Conservation (phyloP, 1,284 basidiomycete species). For the Malassezia psittaci region DNA sequence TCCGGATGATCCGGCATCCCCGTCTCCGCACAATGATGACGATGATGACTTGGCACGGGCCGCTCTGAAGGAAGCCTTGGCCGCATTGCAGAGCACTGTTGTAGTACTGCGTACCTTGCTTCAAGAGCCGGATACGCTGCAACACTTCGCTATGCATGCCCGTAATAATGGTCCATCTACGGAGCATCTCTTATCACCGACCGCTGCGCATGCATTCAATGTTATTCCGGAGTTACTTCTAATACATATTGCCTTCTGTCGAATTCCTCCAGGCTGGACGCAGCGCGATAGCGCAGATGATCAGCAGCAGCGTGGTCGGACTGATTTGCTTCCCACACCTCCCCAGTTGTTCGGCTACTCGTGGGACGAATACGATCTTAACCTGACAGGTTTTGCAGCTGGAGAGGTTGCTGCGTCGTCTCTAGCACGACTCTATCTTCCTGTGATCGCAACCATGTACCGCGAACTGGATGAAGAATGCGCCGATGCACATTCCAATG, state of each 20-base stretch:
- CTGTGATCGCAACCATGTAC: not conserved
- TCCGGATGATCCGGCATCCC: conserved; percentile 1
- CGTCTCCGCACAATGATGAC: conserved; percentile 13
- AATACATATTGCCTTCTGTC: conserved; percentile 37
- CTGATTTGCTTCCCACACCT: conserved; percentile 24
- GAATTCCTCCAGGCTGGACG: conserved; percentile 26
- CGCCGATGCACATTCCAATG: not conserved
- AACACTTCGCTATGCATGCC: not conserved
- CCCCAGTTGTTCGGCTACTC: conserved; percentile 33
- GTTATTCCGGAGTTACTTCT: conserved; percentile 39
- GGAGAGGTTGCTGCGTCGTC: conserved; percentile 37
- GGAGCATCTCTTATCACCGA: conserved; percentile 14
- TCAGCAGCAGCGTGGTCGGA: not conserved
- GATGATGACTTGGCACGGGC: conserved; percentile 43
- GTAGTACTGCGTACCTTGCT: conserved; percentile 34
- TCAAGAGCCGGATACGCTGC: conserved; percentile 23
- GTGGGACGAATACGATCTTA: conserved; percentile 40
- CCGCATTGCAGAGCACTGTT: conserved; percentile 36
- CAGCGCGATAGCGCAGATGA: conserved; percentile 8
- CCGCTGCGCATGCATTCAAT: conserved; percentile 27
- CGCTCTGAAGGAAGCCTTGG: conserved; percentile 40
- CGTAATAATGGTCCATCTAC: not conserved
- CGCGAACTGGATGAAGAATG: not conserved
- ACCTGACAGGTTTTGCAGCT: conserved; percentile 36
- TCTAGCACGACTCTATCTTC: conserved; percentile 24